phyloP scores from a whole-genome alignment of 345 rosid species.

The Aquilaria sinensis region DNA sequence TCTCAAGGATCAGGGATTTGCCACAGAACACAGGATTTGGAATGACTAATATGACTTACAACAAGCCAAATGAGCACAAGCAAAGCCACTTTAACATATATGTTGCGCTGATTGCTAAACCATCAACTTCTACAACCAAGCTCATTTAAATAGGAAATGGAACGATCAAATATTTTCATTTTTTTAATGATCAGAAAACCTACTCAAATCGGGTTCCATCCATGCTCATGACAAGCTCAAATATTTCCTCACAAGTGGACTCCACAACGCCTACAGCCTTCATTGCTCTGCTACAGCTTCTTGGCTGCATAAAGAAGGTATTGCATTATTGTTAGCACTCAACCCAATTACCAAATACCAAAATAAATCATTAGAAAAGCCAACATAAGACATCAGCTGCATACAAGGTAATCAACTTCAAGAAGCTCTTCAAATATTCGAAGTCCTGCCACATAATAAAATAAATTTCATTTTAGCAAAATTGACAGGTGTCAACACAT shows the following conservation, averaged over 20 bases:
- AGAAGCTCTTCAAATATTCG: conserved; percentile 99
- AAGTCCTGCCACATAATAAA: conserved; percentile 58
- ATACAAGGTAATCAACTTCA: conserved; percentile 98
- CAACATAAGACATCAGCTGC: conserved; percentile 20
- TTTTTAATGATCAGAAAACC: conserved; percentile 36
- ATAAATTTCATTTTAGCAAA: conserved; percentile 4
- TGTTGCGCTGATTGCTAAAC: too few relatives aligned
- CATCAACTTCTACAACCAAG: too few relatives aligned
- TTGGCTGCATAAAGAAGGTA: conserved; percentile 61
- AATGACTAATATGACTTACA: too few relatives aligned
- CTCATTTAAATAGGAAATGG: too few relatives aligned
- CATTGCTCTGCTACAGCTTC: conserved; percentile 99
- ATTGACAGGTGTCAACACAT: conserved; percentile 10
- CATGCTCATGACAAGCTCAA: conserved; percentile 99
- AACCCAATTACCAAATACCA: conserved; percentile 13
- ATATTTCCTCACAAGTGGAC: conserved; percentile 96
- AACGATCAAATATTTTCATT: neutral
- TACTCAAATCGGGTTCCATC: conserved; percentile 98
- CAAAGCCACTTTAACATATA: too few relatives aligned
- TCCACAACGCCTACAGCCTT: conserved; percentile 99
- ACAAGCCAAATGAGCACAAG: too few relatives aligned
- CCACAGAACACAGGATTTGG: too few relatives aligned
- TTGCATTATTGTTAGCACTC: conserved; percentile 16
- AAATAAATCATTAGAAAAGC: conserved; percentile 14
- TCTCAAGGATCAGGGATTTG: too few relatives aligned